Conservation (phyloP, 805 yeast genomes). For the Saccharomycopsis synnaedendra region DNA sequence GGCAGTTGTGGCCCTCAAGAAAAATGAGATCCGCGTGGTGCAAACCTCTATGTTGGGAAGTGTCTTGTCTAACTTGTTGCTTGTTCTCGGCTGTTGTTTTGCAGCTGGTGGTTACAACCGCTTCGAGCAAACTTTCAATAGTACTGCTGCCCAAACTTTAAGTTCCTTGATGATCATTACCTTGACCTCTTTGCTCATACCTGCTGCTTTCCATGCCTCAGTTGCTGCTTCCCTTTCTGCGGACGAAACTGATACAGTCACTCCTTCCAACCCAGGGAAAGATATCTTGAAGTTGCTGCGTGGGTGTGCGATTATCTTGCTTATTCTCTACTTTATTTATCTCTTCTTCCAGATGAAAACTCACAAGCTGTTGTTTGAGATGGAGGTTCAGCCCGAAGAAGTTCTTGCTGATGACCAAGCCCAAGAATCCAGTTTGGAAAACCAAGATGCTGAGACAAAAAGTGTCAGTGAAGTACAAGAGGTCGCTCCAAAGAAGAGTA, state of each 20-base stretch:
- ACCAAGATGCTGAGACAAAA: conserved; percentile 18
- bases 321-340: conserved; percentile 69
- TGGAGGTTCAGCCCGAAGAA: conserved; percentile 23
- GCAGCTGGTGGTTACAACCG: conserved; percentile 85
- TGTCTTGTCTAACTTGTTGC: conserved; percentile 72
- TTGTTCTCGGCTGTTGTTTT: conserved; percentile 91
- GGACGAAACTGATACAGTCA: conserved; percentile 18
- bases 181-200: conserved; percentile 77
- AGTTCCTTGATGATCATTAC: conserved; percentile 84
- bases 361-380: conserved; percentile 67
- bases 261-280: conserved; percentile 19
- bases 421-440: not conserved
- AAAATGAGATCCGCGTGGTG: conserved; percentile 84
- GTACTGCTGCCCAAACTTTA: conserved; percentile 97
- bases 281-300: conserved; percentile 67
- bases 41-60: conserved; percentile 97
- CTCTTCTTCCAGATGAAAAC: conserved; percentile 81
- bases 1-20: conserved; percentile 75
- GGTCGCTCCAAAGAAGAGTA: not conserved
- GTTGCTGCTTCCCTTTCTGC: conserved; percentile 29
- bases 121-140: conserved; percentile 80
- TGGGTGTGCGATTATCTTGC: conserved; percentile 71
- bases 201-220: conserved; percentile 90
- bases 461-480: conserved; percentile 1
- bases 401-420: conserved; percentile 18